These are phyloP conservation scores for Epichloe glyceriae DNA, from an alignment of 2,329 filamentous ascomycete genomes.

Conservation along the genomic window DNA sequence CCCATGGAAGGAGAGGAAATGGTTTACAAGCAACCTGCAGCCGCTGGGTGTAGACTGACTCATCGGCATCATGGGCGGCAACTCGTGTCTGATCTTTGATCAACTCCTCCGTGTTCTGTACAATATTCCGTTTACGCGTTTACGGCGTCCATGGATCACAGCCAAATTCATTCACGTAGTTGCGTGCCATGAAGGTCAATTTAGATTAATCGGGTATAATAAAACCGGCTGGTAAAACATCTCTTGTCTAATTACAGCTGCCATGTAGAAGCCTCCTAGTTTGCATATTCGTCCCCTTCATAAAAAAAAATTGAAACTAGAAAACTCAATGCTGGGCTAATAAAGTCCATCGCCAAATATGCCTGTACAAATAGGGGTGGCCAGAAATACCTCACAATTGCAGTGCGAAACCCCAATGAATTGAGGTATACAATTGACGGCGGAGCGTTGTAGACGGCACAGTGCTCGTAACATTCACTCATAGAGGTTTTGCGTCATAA, in stretches of 20 bases:
- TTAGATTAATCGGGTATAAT: constrained; percentile 9
- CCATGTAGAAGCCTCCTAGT: constrained; percentile 7
- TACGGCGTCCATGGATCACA: not conserved
- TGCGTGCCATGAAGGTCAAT: not conserved
- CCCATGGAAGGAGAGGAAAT: constrained; percentile 37
- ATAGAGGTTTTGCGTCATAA: not conserved
- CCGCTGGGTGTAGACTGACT: constrained; percentile 11
- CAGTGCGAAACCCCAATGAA: not conserved
- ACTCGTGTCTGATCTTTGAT: too few relatives aligned
- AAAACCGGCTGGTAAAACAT: constrained; percentile 14
- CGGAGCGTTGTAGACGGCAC: not conserved
- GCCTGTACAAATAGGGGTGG: constrained; percentile 18
- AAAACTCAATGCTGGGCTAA: constrained; percentile 13
- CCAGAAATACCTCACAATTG: not conserved
- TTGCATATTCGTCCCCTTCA: constrained; percentile 6
- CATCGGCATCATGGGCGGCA: not conserved
- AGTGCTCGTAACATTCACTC: not conserved
- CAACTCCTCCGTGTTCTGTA: not conserved
- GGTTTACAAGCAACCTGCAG: constrained; percentile 34
- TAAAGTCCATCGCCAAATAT: constrained; percentile 18
- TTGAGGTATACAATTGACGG: not conserved
- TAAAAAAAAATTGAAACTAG: constrained; percentile 6
- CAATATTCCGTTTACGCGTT: not conserved
- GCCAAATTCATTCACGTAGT: not conserved
- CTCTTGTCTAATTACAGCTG: constrained; percentile 23